phyloP scores from a whole-genome alignment of 2,329 filamentous ascomycete species.

The Cryphonectria radicalis region DNA sequence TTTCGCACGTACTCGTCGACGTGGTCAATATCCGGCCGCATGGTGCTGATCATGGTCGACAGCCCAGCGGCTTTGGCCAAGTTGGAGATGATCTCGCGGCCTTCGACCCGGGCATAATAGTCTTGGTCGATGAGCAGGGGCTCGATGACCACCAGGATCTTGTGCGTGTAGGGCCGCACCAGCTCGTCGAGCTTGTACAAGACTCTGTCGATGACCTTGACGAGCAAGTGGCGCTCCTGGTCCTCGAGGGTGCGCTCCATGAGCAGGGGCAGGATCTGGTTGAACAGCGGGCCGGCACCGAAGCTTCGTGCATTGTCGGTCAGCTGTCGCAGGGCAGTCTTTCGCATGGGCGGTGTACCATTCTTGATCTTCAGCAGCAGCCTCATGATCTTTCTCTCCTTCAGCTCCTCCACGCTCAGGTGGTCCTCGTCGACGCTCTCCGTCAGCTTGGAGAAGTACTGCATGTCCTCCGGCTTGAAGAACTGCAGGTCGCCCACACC shows the following conservation, averaged over 20 bases:
- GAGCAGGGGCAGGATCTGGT: slow-evolving; percentile 92
- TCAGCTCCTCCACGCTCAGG: slow-evolving; percentile 91
- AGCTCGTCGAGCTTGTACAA: slow-evolving; percentile 98
- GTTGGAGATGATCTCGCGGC: slow-evolving; percentile 98
- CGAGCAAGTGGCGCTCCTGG: slow-evolving; percentile 94
- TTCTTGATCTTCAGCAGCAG: slow-evolving; percentile 98
- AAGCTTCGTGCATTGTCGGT: slow-evolving; percentile 98
- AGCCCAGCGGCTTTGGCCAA: slow-evolving; percentile 94
- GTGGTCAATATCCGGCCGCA: slow-evolving; percentile 98
- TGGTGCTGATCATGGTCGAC: slow-evolving; percentile 98
- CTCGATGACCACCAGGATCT: slow-evolving; percentile 98
- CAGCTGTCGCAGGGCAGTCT: slow-evolving; percentile 94
- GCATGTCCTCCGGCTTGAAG: slow-evolving; percentile 98
- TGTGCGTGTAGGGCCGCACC: slow-evolving; percentile 95
- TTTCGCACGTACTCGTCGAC: slow-evolving; percentile 98
- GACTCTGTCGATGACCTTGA: slow-evolving; percentile 98
- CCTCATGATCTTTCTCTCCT: slow-evolving; percentile 98
- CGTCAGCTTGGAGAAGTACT: slow-evolving; percentile 96
- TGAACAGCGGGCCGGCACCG: slow-evolving; percentile 90
- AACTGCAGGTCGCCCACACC: slow-evolving; percentile 96
- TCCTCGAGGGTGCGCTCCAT: slow-evolving; percentile 99
- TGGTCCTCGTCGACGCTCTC: slow-evolving; percentile 91
- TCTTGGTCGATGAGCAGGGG: slow-evolving; percentile 99
- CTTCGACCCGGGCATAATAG: slow-evolving; percentile 97
- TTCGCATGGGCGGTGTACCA: slow-evolving; percentile 96